Evolutionary conservation across 345 rosid species (phyloP), one percentile per base, ranked within the genome.

Genomic region (Hevea brasiliensis): DNA sequence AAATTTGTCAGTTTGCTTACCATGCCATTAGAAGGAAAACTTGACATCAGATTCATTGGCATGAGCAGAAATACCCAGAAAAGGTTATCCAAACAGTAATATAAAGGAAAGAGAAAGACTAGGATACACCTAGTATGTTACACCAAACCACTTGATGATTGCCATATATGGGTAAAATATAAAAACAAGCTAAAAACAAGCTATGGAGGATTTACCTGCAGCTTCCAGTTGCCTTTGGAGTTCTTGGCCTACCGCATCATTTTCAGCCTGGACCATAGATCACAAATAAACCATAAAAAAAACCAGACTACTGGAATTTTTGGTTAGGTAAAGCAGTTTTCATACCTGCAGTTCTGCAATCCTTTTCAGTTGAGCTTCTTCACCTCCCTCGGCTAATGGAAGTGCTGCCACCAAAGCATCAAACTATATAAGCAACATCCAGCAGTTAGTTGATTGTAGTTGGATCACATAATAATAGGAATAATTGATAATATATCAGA

Each of bases 201-300:
- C 14, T 24, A 54, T 55, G 12, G 37, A 61, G 61, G 77, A 35
- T 13, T 74, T 72, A 95, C 99, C 93, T 48, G 96, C 96, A 80
- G 98, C 96, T 81, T 92, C 99, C 48, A 95, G 84, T 83, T 95
- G 97, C 81, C 79, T 84, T 78, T 92, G 96, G 72, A 92, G 96
- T 79, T 95, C 94, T 80, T 87, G 97, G 62, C 98, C 97, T 21
- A 87, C 82, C 61, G 70, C 79, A 82, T 95, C 97, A 62, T 95
- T 92, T 76, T 92, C 97, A 35, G 84, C 85, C 98, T 92, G 76
- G 60, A 74, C 64, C 76, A n/a, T n/a, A 24, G 35, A 24, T 58
- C 53, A 13, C 23, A 41, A 58, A 69, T 6, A 48, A 32, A 71
- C 55, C 17, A 17, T 53, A 14, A 50, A 74, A 57, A 32, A 21